These are phyloP conservation scores for Trametopsis cervina DNA, from an alignment of 768 basidiomycete species.

Conservation along the genomic window DNA sequence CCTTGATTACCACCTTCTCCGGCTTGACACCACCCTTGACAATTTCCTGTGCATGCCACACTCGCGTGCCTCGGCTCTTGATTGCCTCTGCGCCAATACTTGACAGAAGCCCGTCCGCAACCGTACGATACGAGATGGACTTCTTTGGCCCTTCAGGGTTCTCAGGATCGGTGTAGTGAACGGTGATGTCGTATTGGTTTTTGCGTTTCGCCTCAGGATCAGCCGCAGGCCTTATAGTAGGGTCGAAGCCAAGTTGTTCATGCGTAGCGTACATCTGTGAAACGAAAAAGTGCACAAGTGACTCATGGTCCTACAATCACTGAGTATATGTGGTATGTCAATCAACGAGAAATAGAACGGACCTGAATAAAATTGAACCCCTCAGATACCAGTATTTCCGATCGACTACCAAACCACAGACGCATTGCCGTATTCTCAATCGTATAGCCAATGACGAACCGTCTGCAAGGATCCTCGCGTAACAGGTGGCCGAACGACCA, in stretches of 20 bases:
- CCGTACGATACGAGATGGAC: slow-evolving; percentile 3
- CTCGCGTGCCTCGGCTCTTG: slow-evolving; percentile 11
- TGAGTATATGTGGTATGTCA: neutral
- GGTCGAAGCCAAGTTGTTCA: neutral
- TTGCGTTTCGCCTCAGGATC: neutral
- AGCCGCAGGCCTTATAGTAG: neutral
- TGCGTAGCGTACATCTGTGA: neutral
- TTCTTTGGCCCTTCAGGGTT: no score
- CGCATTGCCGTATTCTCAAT: slow-evolving; percentile 20
- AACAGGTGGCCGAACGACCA: slow-evolving; percentile 23
- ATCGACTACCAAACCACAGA: slow-evolving; percentile 24
- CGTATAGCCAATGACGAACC: slow-evolving; percentile 24
- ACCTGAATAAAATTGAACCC: slow-evolving; percentile 15
- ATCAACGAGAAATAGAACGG: neutral
- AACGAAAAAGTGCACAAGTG: neutral
- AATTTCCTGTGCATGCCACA: slow-evolving; percentile 7
- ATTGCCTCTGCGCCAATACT: slow-evolving; percentile 7
- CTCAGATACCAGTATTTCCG: slow-evolving; percentile 14
- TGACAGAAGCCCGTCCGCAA: neutral
- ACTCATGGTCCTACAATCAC: neutral
- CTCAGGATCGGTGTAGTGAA: neutral
- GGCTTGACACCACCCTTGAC: neutral
- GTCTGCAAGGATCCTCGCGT: slow-evolving; percentile 20
- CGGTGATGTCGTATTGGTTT: neutral
- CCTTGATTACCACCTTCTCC: slow-evolving; percentile 9